phyloP scores from a whole-genome alignment of 192 early-diverging fungal species.

The Entrophospora sp. region DNA sequence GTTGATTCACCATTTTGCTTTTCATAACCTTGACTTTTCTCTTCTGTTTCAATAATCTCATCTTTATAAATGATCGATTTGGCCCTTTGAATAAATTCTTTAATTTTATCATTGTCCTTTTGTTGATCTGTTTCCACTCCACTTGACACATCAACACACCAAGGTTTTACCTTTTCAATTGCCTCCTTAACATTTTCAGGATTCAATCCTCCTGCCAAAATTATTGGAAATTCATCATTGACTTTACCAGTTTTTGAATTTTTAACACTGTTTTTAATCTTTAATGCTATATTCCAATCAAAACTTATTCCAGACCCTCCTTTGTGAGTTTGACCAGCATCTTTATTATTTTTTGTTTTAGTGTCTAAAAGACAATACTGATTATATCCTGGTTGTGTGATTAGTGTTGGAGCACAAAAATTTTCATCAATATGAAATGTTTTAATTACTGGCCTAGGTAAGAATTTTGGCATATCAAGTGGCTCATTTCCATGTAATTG shows the following conservation, averaged over 20 bases:
- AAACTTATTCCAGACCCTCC: conserved; percentile 76
- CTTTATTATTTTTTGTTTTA: conserved; percentile 37
- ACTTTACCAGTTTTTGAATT: background rate
- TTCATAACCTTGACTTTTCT: background rate
- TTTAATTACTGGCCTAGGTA: conserved; percentile 82
- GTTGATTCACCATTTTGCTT: background rate
- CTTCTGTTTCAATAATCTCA: background rate
- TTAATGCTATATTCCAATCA: conserved; percentile 75
- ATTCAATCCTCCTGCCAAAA: conserved; percentile 86
- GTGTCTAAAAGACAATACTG: conserved; percentile 54
- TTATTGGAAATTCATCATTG: conserved; percentile 54
- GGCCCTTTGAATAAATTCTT: conserved; percentile 56
- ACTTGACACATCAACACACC: conserved; percentile 88
- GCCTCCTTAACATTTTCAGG: conserved; percentile 77
- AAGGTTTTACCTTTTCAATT: conserved; percentile 55
- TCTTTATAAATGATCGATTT: conserved; percentile 36
- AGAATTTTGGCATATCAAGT: conserved; percentile 49
- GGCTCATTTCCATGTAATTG: conserved; percentile 89
- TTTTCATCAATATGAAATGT: conserved; percentile 75
- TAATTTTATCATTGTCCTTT: conserved; percentile 76
- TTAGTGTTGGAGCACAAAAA: conserved; percentile 27
- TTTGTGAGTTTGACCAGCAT: too few species aligned
- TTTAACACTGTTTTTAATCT: conserved; percentile 23
- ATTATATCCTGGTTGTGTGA: conserved; percentile 47
- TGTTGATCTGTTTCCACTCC: conserved; percentile 77